Conservation (phyloP, 306 rosid species). For the Calophaca sinica region DNA sequence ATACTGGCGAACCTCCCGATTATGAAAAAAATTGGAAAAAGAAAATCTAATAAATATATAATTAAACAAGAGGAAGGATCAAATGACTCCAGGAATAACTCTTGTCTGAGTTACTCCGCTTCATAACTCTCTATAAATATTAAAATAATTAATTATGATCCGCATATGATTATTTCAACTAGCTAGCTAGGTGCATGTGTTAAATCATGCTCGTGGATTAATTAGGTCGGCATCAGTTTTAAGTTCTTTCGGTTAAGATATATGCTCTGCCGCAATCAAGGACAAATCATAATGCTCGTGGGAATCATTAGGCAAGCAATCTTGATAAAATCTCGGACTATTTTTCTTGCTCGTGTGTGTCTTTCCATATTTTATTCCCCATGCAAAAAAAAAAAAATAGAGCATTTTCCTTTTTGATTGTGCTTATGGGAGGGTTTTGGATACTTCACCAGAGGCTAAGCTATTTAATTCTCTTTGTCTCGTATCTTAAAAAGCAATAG, state of each 20-base stretch:
- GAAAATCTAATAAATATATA: too few relatives aligned
- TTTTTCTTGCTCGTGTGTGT: background rate
- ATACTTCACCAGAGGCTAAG: constrained; percentile 43
- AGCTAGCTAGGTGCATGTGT: background rate
- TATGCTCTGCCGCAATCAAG: constrained; percentile 35
- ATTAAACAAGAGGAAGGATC: too few relatives aligned
- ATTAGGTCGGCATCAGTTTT: background rate
- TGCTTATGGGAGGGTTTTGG: constrained; percentile 39
- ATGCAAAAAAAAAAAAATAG: background rate
- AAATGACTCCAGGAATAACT: too few relatives aligned
- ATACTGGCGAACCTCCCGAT: too few relatives aligned
- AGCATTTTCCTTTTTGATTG: constrained; percentile 40
- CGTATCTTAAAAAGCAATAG: too few relatives aligned
- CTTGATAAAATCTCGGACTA: constrained; percentile 47
- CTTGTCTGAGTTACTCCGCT: too few relatives aligned
- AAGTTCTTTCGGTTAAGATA: constrained; percentile 22
- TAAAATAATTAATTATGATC: too few relatives aligned
- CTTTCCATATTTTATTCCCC: too few relatives aligned
- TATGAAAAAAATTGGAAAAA: too few relatives aligned
- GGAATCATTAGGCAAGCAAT: constrained; percentile 48
- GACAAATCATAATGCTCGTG: constrained; percentile 43
- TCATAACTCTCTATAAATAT: too few relatives aligned
- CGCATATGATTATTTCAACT: too few relatives aligned
- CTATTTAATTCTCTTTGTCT: constrained; percentile 43
- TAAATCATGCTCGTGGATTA: constrained; percentile 20